Evolutionary conservation across 768 basidiomycete species (phyloP), one percentile per base, ranked within the genome.

Genomic region (Boletus tylopilopsis): DNA sequence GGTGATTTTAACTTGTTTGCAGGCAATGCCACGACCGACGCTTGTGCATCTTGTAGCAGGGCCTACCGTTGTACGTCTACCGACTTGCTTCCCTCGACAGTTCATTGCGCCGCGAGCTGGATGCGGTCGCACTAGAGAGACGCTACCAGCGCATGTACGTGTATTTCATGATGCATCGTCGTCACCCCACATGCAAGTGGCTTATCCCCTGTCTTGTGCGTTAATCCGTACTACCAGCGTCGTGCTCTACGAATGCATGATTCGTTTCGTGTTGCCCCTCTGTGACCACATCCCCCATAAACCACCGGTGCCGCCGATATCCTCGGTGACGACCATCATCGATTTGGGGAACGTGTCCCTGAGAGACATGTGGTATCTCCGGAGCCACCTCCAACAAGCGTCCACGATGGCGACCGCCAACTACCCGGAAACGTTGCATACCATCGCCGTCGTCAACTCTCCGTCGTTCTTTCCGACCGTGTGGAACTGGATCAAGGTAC

Each of bases 401-500:
- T 83, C 84, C 35, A 57, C 51, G n/a, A 75, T 92, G 35, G 87
- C 86, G 0, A 87, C 85, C 0, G 86, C 85, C 8, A 84, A 90
- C 58, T 91, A 91, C 62, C 88, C 90, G 2, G 90, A 92, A 66
- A 89, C 87, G 0, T 71, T 90, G 35, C 71, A 77, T 57, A 75
- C 77, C 30, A 79, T 85, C 57, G 82, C 75, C 11, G 68, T 93
- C 46, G 82, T 93, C 46, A 91, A 92, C 55, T 82, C 88, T 0
- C 90, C 91, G 0, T 72, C 80, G 0, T 93, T 90, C 73, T 93
- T 93, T 66, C 79, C 85, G 3, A 87, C 84, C 2, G 73, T 92
- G 10, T 93, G 90, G 90, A 76, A 76, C 27, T 92, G 90, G 90
- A 75, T 92, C 63, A 89, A 87, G 73, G 85, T 82, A 50, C 34